phyloP scores from a whole-genome alignment of 768 basidiomycete species.

The Boletus tomentosulus region DNA sequence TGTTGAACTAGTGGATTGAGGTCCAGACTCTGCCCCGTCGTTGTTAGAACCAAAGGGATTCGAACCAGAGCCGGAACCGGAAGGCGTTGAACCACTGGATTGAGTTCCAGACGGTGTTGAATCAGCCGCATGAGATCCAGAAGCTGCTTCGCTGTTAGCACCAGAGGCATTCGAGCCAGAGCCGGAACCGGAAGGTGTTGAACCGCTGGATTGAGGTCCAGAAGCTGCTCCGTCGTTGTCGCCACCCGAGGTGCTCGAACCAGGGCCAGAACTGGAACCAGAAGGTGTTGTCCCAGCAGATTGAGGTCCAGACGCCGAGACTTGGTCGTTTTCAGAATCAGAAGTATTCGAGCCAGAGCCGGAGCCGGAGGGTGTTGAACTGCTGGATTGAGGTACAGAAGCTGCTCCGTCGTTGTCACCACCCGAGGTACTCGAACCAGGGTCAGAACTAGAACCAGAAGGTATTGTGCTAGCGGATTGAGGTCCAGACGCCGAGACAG shows the following conservation, averaged over 20 bases:
- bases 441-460: neutral
- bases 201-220: neutral
- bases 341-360: neutral
- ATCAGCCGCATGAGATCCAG: neutral
- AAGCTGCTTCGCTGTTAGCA: neutral
- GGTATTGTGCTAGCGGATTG: neutral
- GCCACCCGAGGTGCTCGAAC: neutral
- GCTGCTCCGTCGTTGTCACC: neutral
- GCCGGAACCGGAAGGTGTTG: neutral
- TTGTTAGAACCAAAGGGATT: too few species aligned
- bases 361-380: neutral
- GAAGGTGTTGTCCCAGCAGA: neutral
- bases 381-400: neutral
- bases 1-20: neutral
- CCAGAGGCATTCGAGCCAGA: neutral
- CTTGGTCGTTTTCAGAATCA: neutral
- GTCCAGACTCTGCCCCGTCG: too few species aligned
- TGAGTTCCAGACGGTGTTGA: neutral
- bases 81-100: neutral
- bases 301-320: neutral
- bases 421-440: neutral
- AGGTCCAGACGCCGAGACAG: neutral
- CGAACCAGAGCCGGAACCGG: neutral
- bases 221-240: neutral
- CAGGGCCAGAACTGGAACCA: neutral